These are phyloP conservation scores for Xylaria hypoxylon DNA, from an alignment of 2,329 filamentous ascomycete species.

Conservation along the genomic window DNA sequence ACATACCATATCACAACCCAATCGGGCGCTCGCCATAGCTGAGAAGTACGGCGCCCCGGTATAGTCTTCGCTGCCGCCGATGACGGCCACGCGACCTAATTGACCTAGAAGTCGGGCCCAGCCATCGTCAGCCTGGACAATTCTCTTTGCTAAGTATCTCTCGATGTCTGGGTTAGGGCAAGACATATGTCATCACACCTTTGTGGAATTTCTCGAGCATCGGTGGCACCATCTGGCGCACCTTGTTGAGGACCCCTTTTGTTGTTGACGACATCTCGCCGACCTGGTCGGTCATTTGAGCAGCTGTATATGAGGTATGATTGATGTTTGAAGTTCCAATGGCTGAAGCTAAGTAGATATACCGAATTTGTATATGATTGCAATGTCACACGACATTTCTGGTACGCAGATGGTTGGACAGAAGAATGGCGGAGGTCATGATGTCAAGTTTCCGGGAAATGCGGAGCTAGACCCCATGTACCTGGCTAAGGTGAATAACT, in stretches of 20 bases:
- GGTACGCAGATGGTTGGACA: neutral
- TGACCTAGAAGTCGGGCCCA: slow-evolving; percentile 71
- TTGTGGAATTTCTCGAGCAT: slow-evolving; percentile 98
- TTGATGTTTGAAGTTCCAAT: neutral
- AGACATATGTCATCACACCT: slow-evolving; percentile 63
- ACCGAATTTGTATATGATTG: neutral
- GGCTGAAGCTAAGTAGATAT: neutral
- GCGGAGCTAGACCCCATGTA: slow-evolving; percentile 19
- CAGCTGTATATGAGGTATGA: slow-evolving; percentile 3
- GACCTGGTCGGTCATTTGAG: slow-evolving; percentile 45
- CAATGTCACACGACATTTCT: neutral
- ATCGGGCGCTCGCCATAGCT: slow-evolving; percentile 90
- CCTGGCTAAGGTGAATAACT: neutral
- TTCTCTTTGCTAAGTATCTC: neutral
- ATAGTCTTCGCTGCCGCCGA: slow-evolving; percentile 95
- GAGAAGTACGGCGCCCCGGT: slow-evolving; percentile 98
- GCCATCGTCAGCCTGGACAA: slow-evolving; percentile 33
- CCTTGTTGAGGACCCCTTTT: slow-evolving; percentile 80
- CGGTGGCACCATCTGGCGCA: slow-evolving; percentile 90
- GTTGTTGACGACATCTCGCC: slow-evolving; percentile 74
- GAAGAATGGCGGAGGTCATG: slow-evolving; percentile 22
- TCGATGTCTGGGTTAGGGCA: neutral
- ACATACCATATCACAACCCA: slow-evolving; percentile 89
- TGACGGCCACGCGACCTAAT: slow-evolving; percentile 89
- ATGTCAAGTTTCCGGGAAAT: slow-evolving; percentile 30